Conservation (phyloP, 2,329 filamentous ascomycete species). For the Cordyceps javanica region DNA sequence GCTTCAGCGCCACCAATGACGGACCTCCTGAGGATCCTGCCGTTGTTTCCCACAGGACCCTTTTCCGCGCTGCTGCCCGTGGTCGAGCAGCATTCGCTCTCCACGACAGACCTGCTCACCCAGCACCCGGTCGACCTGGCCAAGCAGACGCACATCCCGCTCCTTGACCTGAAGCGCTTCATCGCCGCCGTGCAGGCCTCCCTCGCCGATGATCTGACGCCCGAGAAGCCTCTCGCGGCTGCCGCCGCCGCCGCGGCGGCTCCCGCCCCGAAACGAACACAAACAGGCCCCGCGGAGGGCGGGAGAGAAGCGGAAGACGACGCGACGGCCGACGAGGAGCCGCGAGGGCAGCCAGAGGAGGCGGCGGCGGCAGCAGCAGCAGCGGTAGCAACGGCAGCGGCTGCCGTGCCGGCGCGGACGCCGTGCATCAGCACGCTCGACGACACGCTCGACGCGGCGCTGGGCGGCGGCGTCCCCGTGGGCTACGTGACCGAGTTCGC, state of each 20-base stretch:
- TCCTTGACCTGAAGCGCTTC: conserved; percentile 72
- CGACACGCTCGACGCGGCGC: conserved; percentile 56
- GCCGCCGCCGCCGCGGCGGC: no score
- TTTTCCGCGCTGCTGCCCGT: conserved; percentile 72
- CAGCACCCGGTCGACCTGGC: conserved; percentile 78
- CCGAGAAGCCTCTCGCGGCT: conserved; percentile 12
- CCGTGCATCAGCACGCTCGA: conserved; percentile 75
- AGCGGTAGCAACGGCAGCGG: no score
- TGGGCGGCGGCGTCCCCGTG: conserved; percentile 74
- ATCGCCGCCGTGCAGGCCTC: conserved; percentile 59
- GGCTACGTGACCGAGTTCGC: conserved; percentile 84
- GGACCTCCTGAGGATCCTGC: conserved; percentile 78
- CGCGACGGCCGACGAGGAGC: not conserved
- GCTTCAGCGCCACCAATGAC: conserved; percentile 52
- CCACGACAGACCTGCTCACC: conserved; percentile 77
- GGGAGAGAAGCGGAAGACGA: not conserved
- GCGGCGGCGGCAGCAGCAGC: not conserved
- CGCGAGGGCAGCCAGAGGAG: not conserved
- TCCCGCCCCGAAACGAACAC: not conserved
- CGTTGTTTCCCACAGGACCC: conserved; percentile 65
- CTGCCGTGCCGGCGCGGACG: not conserved
- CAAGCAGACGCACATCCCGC: conserved; percentile 75
- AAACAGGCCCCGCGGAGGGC: not conserved
- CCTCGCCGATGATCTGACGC: conserved; percentile 55
- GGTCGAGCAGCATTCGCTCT: conserved; percentile 72